Conservation (phyloP, 495 filamentous ascomycete genomes). For the Rostrohypoxylon terebratum region DNA sequence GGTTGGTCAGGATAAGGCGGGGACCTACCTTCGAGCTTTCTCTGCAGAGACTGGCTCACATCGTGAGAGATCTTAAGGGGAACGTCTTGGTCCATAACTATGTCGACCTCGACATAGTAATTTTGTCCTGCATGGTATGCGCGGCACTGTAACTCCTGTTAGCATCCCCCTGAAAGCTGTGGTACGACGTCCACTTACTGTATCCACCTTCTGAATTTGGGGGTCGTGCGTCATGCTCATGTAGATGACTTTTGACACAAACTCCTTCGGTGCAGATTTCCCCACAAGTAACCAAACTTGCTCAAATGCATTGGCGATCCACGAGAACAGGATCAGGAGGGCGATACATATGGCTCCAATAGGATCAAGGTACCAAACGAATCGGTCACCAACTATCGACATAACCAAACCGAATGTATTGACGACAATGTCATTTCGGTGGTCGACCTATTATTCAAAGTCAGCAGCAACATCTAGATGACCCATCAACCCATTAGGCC, state of each 20-base stretch:
- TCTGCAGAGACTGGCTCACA: conserved; percentile 64
- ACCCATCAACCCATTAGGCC: too few species aligned
- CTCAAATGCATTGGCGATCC: conserved; percentile 66
- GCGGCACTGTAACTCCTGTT: conserved; percentile 51
- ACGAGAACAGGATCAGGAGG: conserved; percentile 65
- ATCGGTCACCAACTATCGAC: conserved; percentile 64
- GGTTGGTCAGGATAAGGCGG: neutral
- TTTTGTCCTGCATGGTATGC: conserved; percentile 68
- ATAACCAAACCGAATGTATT: conserved; percentile 67
- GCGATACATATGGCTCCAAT: conserved; percentile 67
- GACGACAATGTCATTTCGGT: conserved; percentile 68
- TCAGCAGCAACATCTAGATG: conserved; percentile 27
- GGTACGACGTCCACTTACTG: conserved; percentile 45
- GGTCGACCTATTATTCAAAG: conserved; percentile 54
- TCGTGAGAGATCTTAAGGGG: conserved; percentile 66
- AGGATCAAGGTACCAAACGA: conserved; percentile 68
- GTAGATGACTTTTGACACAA: conserved; percentile 68
- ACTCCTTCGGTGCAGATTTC: conserved; percentile 65
- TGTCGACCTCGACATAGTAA: conserved; percentile 69
- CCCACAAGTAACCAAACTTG: conserved; percentile 68
- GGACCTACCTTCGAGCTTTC: conserved; percentile 62
- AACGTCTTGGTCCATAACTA: conserved; percentile 65
- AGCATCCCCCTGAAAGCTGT: neutral
- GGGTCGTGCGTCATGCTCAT: conserved; percentile 66
- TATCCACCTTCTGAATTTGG: conserved; percentile 66